These are phyloP conservation scores for Debaryomyces coudertii DNA, from an alignment of 1,139 yeast genomes.

Conservation along the genomic window DNA sequence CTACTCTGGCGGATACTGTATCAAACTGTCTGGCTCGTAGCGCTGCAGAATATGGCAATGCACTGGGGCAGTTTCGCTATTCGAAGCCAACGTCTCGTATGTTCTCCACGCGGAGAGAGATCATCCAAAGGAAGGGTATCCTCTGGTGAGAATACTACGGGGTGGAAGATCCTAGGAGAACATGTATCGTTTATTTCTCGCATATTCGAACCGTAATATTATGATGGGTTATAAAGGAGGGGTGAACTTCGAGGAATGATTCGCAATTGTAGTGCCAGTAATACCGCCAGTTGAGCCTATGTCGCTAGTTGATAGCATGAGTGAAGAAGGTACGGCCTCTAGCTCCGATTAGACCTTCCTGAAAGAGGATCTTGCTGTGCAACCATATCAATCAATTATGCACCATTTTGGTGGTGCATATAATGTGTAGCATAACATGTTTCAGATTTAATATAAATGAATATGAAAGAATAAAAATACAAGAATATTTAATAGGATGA, in stretches of 20 bases:
- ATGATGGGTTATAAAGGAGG: constrained; percentile 4
- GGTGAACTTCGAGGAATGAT: not conserved
- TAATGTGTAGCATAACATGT: not conserved
- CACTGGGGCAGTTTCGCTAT: too few species aligned
- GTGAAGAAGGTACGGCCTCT: not conserved
- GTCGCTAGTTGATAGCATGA: not conserved
- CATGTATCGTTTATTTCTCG: constrained; percentile 6
- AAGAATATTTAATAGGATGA: not conserved
- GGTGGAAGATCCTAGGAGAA: constrained; percentile 80
- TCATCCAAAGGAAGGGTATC: constrained; percentile 98
- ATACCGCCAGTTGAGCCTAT: not conserved
- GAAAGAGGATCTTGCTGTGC: not conserved
- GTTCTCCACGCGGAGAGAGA: constrained; percentile 99
- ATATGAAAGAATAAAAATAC: not conserved
- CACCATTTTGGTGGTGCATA: not conserved
- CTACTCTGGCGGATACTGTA: too few species aligned
- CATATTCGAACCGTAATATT: constrained; percentile 5
- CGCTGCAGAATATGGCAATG: too few species aligned
- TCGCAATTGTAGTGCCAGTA: not conserved
- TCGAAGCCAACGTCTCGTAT: constrained; percentile 97
- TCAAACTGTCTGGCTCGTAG: too few species aligned
- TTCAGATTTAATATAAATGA: not conserved
- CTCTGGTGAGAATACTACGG: constrained; percentile 99
- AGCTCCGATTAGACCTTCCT: not conserved
- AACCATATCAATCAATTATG: not conserved